These are phyloP conservation scores for Trichosporon sp. DNA, from an alignment of 1,284 basidiomycete species.

Conservation along the genomic window DNA sequence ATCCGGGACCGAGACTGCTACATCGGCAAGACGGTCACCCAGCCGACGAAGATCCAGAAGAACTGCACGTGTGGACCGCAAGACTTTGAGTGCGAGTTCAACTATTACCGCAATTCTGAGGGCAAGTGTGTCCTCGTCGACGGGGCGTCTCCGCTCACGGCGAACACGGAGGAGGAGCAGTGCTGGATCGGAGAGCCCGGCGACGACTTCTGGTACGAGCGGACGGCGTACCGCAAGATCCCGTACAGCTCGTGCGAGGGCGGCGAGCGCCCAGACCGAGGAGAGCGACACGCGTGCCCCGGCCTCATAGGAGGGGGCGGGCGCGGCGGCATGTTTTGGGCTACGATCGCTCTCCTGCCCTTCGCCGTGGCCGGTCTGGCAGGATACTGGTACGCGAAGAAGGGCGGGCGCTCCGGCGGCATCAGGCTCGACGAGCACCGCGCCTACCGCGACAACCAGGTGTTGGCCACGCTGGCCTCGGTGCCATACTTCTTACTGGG, in stretches of 20 bases:
- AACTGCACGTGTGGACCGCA: conserved; percentile 65
- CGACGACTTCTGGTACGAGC: conserved; percentile 71
- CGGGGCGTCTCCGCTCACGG: conserved; percentile 59
- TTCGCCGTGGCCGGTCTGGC: conserved; percentile 66
- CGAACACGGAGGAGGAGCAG: conserved; percentile 51
- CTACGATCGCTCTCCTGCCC: conserved; percentile 62
- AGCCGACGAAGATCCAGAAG: conserved; percentile 55
- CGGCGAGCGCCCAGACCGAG: conserved; percentile 66
- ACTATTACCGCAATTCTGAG: conserved; percentile 62
- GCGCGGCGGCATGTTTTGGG: conserved; percentile 75
- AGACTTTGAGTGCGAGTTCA: conserved; percentile 97
- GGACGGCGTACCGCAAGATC: conserved; percentile 81
- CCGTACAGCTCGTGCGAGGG: conserved; percentile 77
- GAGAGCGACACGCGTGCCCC: conserved; percentile 67
- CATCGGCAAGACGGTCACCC: conserved; percentile 59
- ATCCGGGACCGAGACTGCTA: conserved; percentile 73
- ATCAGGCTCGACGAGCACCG: conserved; percentile 65
- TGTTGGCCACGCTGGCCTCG: conserved; percentile 66
- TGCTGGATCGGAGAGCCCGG: conserved; percentile 48
- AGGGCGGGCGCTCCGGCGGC: conserved; percentile 53
- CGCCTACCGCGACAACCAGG: conserved; percentile 50
- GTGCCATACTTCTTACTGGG: conserved; percentile 83
- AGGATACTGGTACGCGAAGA: conserved; percentile 71
- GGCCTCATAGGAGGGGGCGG: conserved; percentile 55
- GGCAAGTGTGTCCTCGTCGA: conserved; percentile 69